Percentiles rank a stretch among this genome's conserved stretches.
These are phyloP conservation scores for Penicillium palitans DNA, from an alignment of 2,329 filamentous ascomycete genomes.

Conservation along the genomic window DNA sequence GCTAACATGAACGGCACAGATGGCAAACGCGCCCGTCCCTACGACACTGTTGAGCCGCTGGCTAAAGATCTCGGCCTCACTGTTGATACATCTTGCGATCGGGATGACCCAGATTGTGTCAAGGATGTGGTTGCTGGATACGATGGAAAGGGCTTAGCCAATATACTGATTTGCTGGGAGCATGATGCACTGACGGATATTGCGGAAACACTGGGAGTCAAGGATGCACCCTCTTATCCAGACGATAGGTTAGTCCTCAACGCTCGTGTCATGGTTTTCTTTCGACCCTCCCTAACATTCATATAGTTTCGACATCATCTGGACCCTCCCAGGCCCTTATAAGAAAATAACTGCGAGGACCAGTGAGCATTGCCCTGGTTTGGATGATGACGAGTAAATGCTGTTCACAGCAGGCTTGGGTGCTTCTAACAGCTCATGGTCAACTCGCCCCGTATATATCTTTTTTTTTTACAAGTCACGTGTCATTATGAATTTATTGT, in stretches of 20 bases:
- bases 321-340: slow-evolving; percentile 57
- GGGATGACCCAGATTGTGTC: slow-evolving; percentile 58
- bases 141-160: slow-evolving; percentile 45
- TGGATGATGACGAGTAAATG: slow-evolving; percentile 42
- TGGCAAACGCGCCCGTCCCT: slow-evolving; percentile 55
- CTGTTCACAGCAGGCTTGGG: not conserved
- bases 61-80: slow-evolving; percentile 56
- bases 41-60: slow-evolving; percentile 59
- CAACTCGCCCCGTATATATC: not conserved
- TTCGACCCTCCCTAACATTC: not conserved
- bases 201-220: slow-evolving; percentile 53
- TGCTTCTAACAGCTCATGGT: not conserved
- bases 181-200: slow-evolving; percentile 57
- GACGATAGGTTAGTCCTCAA: slow-evolving; percentile 42
- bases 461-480: not conserved
- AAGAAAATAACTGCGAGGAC: slow-evolving; percentile 46
- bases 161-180: slow-evolving; percentile 65
- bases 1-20: slow-evolving; percentile 34
- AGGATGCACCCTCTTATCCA: slow-evolving; percentile 53
- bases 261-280: not conserved
- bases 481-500: not conserved
- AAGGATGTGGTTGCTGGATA: slow-evolving; percentile 52
- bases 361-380: slow-evolving; percentile 56
- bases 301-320: slow-evolving; percentile 54
- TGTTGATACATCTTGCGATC: slow-evolving; percentile 58